Conservation (phyloP, 176 grass and related monocot species). For the Oryza coarctata region DNA sequence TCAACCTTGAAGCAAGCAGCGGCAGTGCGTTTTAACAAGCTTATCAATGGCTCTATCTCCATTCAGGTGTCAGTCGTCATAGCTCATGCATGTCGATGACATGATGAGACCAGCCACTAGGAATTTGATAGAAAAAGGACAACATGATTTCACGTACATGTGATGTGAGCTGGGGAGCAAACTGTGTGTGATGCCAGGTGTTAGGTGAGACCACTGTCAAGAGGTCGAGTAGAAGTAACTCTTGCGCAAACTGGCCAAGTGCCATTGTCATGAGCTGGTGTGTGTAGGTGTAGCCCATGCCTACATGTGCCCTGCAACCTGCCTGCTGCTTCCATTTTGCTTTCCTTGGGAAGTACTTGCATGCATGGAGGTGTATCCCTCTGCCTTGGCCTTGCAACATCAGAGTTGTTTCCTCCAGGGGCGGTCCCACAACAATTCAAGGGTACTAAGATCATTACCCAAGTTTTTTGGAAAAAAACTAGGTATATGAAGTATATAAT, state of each 20-base stretch:
- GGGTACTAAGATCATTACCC: no score
- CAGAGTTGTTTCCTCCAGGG: neutral
- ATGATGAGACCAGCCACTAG: neutral
- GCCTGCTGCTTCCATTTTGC: neutral
- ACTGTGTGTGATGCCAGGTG: neutral
- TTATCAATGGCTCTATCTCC: neutral
- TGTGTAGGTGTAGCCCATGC: neutral
- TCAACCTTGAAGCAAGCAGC: constrained; percentile 40
- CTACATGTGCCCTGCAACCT: neutral
- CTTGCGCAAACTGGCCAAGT: constrained; percentile 27
- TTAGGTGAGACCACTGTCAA: neutral
- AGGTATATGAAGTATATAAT: no score
- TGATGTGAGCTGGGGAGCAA: constrained; percentile 24
- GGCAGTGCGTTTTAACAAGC: neutral
- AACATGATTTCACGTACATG: constrained; percentile 39
- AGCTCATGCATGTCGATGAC: neutral
- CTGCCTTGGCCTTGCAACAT: neutral
- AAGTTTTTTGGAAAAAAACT: no score
- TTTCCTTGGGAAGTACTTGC: neutral
- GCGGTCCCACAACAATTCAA: no score
- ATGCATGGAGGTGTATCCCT: no score
- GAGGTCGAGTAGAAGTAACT: constrained; percentile 57
- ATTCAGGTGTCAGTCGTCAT: constrained; percentile 15
- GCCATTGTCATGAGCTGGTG: constrained; percentile 25
- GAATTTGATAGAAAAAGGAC: neutral